phyloP scores from a whole-genome alignment of 2,329 filamentous ascomycete species.

The Coniella vitis region DNA sequence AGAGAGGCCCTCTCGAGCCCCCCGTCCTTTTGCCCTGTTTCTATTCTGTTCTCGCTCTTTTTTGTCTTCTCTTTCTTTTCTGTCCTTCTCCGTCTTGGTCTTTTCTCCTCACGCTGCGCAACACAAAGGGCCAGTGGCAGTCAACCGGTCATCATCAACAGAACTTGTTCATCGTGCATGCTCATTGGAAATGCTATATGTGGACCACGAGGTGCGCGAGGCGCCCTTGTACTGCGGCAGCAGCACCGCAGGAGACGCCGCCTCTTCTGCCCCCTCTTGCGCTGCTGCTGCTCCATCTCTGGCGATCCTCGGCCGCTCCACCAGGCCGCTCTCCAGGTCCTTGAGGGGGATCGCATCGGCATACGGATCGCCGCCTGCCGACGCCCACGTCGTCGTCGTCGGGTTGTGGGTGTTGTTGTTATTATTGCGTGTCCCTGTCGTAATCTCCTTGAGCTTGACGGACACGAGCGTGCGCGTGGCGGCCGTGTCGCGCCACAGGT shows the following conservation, averaged over 20 bases:
- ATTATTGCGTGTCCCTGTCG: background rate
- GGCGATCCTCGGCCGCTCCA: background rate
- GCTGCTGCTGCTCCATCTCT: background rate
- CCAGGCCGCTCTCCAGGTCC: background rate
- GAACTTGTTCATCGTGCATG: background rate
- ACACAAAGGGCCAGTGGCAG: too few relatives aligned
- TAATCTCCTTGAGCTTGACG: constrained; percentile 12
- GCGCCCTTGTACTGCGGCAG: background rate
- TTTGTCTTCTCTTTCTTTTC: too few relatives aligned
- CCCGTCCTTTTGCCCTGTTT: too few relatives aligned
- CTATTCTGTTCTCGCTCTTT: too few relatives aligned
- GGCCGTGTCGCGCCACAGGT: constrained; percentile 35
- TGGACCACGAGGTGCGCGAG: background rate
- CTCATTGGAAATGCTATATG: background rate
- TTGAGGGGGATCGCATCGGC: background rate
- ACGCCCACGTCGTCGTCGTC: background rate
- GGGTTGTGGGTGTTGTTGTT: too few relatives aligned
- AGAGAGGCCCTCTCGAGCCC: too few relatives aligned
- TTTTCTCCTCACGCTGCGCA: too few relatives aligned
- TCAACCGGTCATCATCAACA: background rate
- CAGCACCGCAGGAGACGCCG: background rate
- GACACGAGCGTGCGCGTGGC: constrained; percentile 29
- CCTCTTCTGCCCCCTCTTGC: too few relatives aligned
- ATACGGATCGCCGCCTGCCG: background rate
- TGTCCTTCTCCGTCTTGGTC: too few relatives aligned